phyloP scores from a whole-genome alignment of 2,329 filamentous ascomycete genomes.

The Xylariaceae sp. region DNA sequence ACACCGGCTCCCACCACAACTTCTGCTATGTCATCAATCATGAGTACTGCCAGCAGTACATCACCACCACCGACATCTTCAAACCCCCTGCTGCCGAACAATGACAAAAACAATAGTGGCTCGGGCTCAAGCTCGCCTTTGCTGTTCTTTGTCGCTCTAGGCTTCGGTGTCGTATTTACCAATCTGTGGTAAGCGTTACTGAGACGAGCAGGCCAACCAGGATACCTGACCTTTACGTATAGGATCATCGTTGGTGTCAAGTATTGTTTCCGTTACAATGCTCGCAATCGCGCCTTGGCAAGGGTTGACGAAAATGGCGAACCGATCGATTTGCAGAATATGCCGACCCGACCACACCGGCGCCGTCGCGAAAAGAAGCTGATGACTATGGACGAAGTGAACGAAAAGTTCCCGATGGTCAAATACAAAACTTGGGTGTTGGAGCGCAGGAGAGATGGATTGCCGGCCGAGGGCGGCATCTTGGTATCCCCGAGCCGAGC shows the following conservation, averaged over 20 bases:
- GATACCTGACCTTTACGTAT: conserved; percentile 10
- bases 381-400: conserved; percentile 99
- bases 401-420: conserved; percentile 88
- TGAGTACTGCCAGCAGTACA: conserved; percentile 6
- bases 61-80: conserved; percentile 1
- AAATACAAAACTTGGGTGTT: conserved; percentile 97
- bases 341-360: conserved; percentile 74
- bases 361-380: conserved; percentile 93
- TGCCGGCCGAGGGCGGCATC: conserved; percentile 80
- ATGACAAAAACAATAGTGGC: conserved; percentile 20
- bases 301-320: conserved; percentile 72
- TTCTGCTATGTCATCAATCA: conserved; percentile 1
- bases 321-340: conserved; percentile 78
- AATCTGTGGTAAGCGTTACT: conserved; percentile 79
- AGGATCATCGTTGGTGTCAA: conserved; percentile 99
- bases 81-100: conserved; percentile 15
- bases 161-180: conserved; percentile 97
- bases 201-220: conserved; percentile 1
- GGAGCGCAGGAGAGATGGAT: conserved; percentile 72
- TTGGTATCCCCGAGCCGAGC: conserved; percentile 67
- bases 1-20: conserved; percentile 12
- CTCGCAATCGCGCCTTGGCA: conserved; percentile 76
- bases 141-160: conserved; percentile 89
- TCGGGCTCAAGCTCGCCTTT: conserved; percentile 65
- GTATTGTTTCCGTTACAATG: conserved; percentile 98